A percentile compares a stretch with the other conserved stretches of the same genome.
Conservation (phyloP, 345 rosid species). For the Theobroma cacao region DNA sequence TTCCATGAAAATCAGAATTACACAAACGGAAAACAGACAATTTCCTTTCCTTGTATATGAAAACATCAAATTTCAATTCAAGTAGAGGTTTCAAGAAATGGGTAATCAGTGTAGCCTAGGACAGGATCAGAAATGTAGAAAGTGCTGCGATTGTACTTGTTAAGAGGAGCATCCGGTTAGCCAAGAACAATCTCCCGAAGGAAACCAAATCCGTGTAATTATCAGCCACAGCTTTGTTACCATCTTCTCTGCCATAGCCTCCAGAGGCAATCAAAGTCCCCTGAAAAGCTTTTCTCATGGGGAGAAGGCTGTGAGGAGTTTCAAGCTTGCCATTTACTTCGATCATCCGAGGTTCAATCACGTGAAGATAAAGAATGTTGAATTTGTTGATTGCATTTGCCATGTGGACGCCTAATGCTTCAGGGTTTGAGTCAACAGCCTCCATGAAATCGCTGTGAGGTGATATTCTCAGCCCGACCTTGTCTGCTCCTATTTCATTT, state of each 20-base stretch:
- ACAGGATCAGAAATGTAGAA: slow-evolving; percentile 49
- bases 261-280: slow-evolving; percentile 62
- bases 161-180: slow-evolving; percentile 57
- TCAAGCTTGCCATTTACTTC: slow-evolving; percentile 25
- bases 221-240: slow-evolving; percentile 44
- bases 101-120: slow-evolving; percentile 70
- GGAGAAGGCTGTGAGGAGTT: slow-evolving; percentile 36
- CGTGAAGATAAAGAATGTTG: slow-evolving; percentile 55
- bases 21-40: too few species aligned
- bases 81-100: slow-evolving; percentile 60
- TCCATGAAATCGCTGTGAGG: slow-evolving; percentile 45
- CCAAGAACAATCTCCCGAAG: slow-evolving; percentile 54
- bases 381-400: slow-evolving; percentile 49
- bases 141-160: slow-evolving; percentile 39
- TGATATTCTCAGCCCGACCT: slow-evolving; percentile 63
- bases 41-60: too few species aligned
- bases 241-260: slow-evolving; percentile 50
- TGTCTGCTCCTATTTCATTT: slow-evolving; percentile 36
- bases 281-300: slow-evolving; percentile 57
- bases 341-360: slow-evolving; percentile 58
- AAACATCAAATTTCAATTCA: too few species aligned
- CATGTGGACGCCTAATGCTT: slow-evolving; percentile 53
- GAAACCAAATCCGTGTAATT: slow-evolving; percentile 53
- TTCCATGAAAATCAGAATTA: too few species aligned
- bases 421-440: slow-evolving; percentile 56